Evolutionary conservation across 1,139 yeast genomes (phyloP), one percentile per base, ranked within the genome.

Genomic region (Candida sp.): DNA sequence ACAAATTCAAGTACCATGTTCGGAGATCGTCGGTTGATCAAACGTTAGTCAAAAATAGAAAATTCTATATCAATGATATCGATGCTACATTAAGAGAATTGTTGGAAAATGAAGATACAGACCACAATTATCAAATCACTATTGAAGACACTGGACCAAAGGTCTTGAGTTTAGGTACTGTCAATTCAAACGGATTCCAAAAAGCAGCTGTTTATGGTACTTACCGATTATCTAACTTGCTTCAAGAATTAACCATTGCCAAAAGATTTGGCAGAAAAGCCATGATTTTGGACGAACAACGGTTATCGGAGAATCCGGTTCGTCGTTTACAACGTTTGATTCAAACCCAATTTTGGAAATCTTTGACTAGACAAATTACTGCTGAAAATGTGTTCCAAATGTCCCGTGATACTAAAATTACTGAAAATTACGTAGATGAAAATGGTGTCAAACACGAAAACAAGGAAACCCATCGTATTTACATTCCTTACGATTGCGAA

Each of bases 111-210:
- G 97, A 91, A 61, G 98, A 91, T 60, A 90, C 97, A 3, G 96
- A 90, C 61, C 75, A 75, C 44, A 86, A 91, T 62, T 82, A 68
- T 61, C 97, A 91, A 63, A 91, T 91, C 55, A 90, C 97, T 11
- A 85, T 90, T 43, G 97, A 90, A 57, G 97, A 90, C 61, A 77
- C 82, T 3, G 97, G 97, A 0, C 97, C 97, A n/a, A 90, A 90
- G 58, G 95, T 87, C 12, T 70, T 89, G 49, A 76, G 82, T 51
- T 71, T 90, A 35, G 96, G 96, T 5, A 88, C 97, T 0, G 88
- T 83, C 39, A 87, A 87, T 59, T 87, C 96, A 2, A 80, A 84
- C 52, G 97, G 97, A 1, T 87, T 67, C 63, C 82, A 80, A 38
- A 84, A 81, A 54, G 75, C 79, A 38, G 88, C 84, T 44, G 75